phyloP scores from a whole-genome alignment of 1,139 yeast species.

The Saccharomycopsis phalli region DNA sequence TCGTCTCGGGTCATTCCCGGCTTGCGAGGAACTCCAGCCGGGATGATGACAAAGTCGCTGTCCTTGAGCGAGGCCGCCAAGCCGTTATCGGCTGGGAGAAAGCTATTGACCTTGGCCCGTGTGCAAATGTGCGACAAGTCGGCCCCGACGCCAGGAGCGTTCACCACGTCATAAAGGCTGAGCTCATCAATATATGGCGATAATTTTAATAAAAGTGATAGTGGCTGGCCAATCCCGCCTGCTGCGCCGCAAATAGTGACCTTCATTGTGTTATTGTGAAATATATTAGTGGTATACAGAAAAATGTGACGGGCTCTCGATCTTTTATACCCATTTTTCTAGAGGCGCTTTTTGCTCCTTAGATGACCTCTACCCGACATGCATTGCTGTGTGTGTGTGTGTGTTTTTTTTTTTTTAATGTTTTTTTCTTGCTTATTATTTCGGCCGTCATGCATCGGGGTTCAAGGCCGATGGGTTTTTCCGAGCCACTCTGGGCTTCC shows the following conservation, averaged over 20 bases:
- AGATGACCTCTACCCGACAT: no score
- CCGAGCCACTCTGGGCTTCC: not conserved
- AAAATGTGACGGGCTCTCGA: no score
- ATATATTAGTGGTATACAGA: no score
- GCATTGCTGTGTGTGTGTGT: not conserved
- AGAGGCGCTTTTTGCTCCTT: no score
- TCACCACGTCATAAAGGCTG: constrained; percentile 80
- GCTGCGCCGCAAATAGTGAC: constrained; percentile 74
- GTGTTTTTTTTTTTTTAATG: not conserved
- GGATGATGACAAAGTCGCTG: constrained; percentile 75
- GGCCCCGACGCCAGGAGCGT: constrained; percentile 88
- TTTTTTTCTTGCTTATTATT: no score
- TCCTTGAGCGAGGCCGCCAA: constrained; percentile 52
- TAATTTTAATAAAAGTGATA: constrained; percentile 70
- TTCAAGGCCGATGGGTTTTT: not conserved
- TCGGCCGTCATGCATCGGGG: not conserved
- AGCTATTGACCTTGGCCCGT: constrained; percentile 59
- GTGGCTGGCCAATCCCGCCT: constrained; percentile 92
- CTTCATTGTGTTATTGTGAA: constrained; percentile 28
- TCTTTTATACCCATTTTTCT: no score
- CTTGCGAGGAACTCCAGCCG: constrained; percentile 96
- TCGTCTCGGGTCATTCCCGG: constrained; percentile 99
- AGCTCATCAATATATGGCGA: constrained; percentile 49
- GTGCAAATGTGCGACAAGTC: constrained; percentile 89
- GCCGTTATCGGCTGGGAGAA: constrained; percentile 58